Evolutionary conservation across 331 rosid genomes (phyloP).

Genomic region (Acacia concinna): DNA sequence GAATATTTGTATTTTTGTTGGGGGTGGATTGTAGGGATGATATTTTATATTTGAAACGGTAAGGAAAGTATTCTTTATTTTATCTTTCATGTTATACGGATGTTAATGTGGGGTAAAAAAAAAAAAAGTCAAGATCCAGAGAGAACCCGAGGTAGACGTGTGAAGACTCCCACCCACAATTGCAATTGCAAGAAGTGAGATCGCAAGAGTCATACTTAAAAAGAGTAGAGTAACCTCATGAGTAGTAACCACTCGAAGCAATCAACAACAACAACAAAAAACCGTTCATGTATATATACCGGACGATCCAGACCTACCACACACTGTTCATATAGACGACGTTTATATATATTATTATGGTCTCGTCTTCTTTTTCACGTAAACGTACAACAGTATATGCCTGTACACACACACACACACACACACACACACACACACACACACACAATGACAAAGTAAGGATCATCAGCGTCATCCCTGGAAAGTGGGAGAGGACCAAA

Average conservation of each 20-base stretch:
- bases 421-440: no score
- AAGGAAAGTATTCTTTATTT: background rate
- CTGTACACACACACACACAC: conserved; percentile 4
- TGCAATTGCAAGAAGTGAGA: background rate
- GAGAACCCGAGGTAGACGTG: background rate
- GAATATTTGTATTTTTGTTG: no score
- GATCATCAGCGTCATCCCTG: background rate
- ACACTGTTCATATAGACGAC: background rate
- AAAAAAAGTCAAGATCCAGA: background rate
- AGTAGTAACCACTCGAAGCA: conserved; percentile 11
- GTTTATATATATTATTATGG: background rate
- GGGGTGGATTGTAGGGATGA: no score
- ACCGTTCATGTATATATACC: background rate
- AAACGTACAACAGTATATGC: background rate
- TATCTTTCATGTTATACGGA: background rate
- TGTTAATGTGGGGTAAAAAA: background rate
- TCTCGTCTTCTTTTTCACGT: conserved; percentile 13
- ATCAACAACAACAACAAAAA: background rate
- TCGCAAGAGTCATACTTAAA: no score
- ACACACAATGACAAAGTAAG: conserved; percentile 31
- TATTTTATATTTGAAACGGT: no score
- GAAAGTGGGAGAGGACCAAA: background rate
- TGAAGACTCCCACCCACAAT: no score
- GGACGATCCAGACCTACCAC: background rate
- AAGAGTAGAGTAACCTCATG: no score